A percentile compares a stretch with the other conserved stretches of the same genome.
phyloP scores from a whole-genome alignment of 345 rosid species.

The Brassica nigra region DNA sequence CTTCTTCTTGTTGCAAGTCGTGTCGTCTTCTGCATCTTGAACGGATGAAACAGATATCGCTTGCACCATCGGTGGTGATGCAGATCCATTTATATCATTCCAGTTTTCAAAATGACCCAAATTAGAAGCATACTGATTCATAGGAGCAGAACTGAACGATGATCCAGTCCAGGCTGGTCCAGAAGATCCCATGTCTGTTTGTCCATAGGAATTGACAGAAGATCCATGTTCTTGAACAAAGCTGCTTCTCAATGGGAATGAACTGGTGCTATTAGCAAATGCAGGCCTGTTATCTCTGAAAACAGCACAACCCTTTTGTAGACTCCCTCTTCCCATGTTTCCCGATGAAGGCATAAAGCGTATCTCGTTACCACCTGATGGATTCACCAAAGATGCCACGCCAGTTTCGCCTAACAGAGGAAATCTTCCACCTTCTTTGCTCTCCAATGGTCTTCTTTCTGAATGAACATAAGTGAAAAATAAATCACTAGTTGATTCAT shows the following conservation, averaged over 20 bases:
- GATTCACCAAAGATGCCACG: conserved; percentile 30
- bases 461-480: conserved; percentile 18
- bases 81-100: conserved; percentile 34
- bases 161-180: conserved; percentile 47
- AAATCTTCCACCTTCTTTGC: conserved; percentile 20
- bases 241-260: conserved; percentile 45
- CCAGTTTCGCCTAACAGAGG: conserved; percentile 1
- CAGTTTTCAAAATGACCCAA: conserved; percentile 43
- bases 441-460: conserved; percentile 23
- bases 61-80: conserved; percentile 44
- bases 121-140: conserved; percentile 41
- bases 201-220: conserved; percentile 42
- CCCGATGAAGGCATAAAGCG: conserved; percentile 42
- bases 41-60: conserved; percentile 44
- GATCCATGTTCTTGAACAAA: conserved; percentile 50
- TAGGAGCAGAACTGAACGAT: conserved; percentile 42
- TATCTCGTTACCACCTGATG: conserved; percentile 39
- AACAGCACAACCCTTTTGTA: conserved; percentile 41
- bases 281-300: conserved; percentile 44
- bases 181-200: conserved; percentile 37
- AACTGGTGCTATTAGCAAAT: conserved; percentile 38
- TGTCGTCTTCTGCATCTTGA: conserved; percentile 43
- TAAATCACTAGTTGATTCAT: neutral
- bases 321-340: conserved; percentile 43
- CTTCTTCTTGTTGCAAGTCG: conserved; percentile 43